Percentiles rank a stretch among this genome's conserved stretches.
Evolutionary conservation across 2,329 filamentous ascomycete species (phyloP).

Genomic region (Cryphonectria japonica): DNA sequence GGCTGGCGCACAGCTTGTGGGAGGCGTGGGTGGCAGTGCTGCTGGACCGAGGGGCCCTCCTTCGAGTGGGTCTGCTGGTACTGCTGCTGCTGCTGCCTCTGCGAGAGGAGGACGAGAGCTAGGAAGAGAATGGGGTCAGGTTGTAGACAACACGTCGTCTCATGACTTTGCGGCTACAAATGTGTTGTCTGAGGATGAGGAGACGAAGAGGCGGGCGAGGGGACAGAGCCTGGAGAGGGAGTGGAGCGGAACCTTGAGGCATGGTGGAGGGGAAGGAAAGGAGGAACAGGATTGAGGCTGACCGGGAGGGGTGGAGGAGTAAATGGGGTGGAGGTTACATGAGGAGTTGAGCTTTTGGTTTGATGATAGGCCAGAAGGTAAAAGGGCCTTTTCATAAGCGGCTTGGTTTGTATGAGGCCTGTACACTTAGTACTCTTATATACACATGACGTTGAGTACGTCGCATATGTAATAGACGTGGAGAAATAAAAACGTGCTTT

Average conservation of each 20-base stretch:
- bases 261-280: background rate
- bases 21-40: background rate
- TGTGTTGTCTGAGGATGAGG: slow-evolving; percentile 19
- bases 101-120: background rate
- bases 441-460: background rate
- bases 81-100: too few species aligned
- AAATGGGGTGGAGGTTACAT: background rate
- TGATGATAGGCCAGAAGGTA: too few species aligned
- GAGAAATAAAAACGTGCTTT: background rate
- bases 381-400: too few species aligned
- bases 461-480: background rate
- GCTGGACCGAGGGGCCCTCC: background rate
- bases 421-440: background rate
- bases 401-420: background rate
- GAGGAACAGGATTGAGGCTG: background rate
- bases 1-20: background rate
- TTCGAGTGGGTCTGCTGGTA: too few species aligned
- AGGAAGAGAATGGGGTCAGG: background rate
- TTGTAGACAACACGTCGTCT: slow-evolving; percentile 18
- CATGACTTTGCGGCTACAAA: slow-evolving; percentile 20
- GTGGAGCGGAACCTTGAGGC: background rate
- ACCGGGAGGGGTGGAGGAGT: background rate
- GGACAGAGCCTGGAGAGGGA: slow-evolving; percentile 6
- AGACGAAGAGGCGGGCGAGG: slow-evolving; percentile 19
- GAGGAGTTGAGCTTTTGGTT: too few species aligned